phyloP scores from a whole-genome alignment of 257 asterid species.

The Primulina huaijiensis region DNA sequence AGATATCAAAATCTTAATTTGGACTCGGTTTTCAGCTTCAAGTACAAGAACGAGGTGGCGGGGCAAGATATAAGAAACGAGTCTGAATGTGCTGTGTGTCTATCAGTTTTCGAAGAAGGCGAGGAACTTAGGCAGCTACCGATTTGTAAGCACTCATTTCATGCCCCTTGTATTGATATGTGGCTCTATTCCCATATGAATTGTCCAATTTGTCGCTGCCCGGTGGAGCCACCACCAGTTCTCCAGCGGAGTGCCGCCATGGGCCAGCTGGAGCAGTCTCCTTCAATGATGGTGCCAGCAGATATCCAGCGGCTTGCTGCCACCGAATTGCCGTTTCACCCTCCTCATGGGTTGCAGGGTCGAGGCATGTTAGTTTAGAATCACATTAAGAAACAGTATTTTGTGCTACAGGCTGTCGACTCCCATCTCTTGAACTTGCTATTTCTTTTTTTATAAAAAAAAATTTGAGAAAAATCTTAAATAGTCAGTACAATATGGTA shows the following conservation, averaged over 20 bases:
- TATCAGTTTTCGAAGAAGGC: slow-evolving; percentile 64
- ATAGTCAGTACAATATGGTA: no score
- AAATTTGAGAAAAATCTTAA: no score
- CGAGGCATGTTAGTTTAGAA: slow-evolving; percentile 26
- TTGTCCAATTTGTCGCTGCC: slow-evolving; percentile 76
- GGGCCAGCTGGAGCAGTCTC: slow-evolving; percentile 28
- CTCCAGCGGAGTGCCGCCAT: background rate
- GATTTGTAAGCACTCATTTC: slow-evolving; percentile 61
- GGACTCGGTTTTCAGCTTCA: slow-evolving; percentile 41
- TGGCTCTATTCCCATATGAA: slow-evolving; percentile 67
- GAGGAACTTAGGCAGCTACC: slow-evolving; percentile 59
- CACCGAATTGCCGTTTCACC: slow-evolving; percentile 16
- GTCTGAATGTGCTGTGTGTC: slow-evolving; percentile 57
- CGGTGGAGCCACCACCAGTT: slow-evolving; percentile 38
- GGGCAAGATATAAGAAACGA: slow-evolving; percentile 11
- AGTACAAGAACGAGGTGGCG: slow-evolving; percentile 42
- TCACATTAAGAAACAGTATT: background rate
- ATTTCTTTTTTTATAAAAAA: no score
- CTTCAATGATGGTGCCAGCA: slow-evolving; percentile 32
- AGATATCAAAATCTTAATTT: slow-evolving; percentile 17
- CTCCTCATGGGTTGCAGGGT: slow-evolving; percentile 33
- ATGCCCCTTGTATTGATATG: slow-evolving; percentile 73
- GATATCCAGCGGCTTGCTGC: background rate
- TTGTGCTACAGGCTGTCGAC: background rate
- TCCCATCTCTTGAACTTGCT: no score